Evolutionary conservation across 371 early-diverging fungal genomes (phyloP).

Genomic region (Mucor saturninus): DNA sequence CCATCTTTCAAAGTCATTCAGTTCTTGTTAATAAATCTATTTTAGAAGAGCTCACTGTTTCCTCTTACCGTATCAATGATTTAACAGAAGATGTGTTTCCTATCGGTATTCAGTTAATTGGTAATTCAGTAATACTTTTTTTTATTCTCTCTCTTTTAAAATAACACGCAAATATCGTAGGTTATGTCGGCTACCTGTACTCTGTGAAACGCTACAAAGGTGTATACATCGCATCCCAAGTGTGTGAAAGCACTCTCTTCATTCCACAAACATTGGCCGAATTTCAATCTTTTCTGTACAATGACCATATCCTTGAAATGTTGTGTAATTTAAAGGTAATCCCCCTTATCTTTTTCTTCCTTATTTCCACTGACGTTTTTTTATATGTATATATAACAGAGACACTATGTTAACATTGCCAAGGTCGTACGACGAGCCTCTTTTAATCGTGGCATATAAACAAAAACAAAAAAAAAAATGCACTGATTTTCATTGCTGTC

Average conservation of each 20-base stretch:
- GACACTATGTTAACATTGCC: conserved; percentile 1
- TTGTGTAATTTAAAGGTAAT: conserved; percentile 5
- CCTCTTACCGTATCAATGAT: background rate
- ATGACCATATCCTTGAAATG: background rate
- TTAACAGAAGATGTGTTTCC: background rate
- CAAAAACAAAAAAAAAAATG: background rate
- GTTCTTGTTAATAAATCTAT: conserved; percentile 9
- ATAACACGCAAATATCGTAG: background rate
- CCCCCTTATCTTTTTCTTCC: background rate
- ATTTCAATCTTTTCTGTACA: background rate
- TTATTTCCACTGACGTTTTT: background rate
- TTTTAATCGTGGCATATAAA: background rate
- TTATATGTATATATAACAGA: background rate
- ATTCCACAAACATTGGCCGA: background rate
- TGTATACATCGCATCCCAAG: background rate
- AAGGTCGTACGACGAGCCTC: conserved; percentile 2
- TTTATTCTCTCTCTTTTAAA: background rate
- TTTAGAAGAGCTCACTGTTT: background rate
- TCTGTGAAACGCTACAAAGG: background rate
- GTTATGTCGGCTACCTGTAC: background rate
- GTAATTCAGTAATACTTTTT: background rate
- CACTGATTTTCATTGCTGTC: no score
- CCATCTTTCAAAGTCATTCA: background rate
- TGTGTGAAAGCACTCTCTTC: background rate
- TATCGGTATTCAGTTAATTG: conserved; percentile 2